A percentile compares a stretch with the other conserved stretches of the same genome.
These are phyloP conservation scores for Dactylellina cionopaga DNA, from an alignment of 2,329 filamentous ascomycete species.

Conservation along the genomic window DNA sequence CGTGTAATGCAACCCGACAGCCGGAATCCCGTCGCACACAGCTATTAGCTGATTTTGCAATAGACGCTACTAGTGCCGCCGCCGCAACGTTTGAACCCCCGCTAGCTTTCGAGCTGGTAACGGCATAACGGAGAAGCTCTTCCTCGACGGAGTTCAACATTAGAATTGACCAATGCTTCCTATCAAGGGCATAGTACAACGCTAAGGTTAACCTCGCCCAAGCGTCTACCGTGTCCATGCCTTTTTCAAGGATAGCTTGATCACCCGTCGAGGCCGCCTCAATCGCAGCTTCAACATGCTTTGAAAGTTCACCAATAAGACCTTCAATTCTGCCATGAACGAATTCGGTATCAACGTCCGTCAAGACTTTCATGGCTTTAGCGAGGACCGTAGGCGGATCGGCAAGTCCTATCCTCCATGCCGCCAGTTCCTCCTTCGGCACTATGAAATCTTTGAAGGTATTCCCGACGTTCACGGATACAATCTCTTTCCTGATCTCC, in stretches of 20 bases:
- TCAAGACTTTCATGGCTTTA: slow-evolving; percentile 46
- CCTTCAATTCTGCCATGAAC: slow-evolving; percentile 12
- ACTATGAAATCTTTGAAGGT: slow-evolving; percentile 45
- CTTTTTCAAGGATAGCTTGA: slow-evolving; percentile 11
- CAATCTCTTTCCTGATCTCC: slow-evolving; percentile 34
- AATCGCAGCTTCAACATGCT: slow-evolving; percentile 24
- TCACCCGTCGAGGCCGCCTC: slow-evolving; percentile 9
- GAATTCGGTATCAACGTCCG: slow-evolving; percentile 42
- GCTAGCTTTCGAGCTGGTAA: slow-evolving; percentile 24
- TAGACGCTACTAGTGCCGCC: slow-evolving; percentile 31
- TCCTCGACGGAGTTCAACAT: slow-evolving; percentile 33
- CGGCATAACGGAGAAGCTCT: slow-evolving; percentile 20
- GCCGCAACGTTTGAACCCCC: slow-evolving; percentile 37
- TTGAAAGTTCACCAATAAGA: slow-evolving; percentile 31
- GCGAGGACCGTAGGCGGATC: slow-evolving; percentile 45
- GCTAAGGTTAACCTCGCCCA: slow-evolving; percentile 33
- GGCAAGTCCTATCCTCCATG: slow-evolving; percentile 47
- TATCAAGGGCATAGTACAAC: slow-evolving; percentile 42
- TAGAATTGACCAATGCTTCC: slow-evolving; percentile 41
- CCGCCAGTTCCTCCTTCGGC: slow-evolving; percentile 35
- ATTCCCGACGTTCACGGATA: slow-evolving; percentile 41
- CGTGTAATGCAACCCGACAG: slow-evolving; percentile 62
- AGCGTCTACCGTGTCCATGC: slow-evolving; percentile 22
- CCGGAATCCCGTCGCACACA: slow-evolving; percentile 23
- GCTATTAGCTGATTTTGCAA: slow-evolving; percentile 46